Evolutionary conservation across 345 rosid genomes (phyloP), one percentile per base, ranked within the genome.

Genomic region (Euphorbia peplus): DNA sequence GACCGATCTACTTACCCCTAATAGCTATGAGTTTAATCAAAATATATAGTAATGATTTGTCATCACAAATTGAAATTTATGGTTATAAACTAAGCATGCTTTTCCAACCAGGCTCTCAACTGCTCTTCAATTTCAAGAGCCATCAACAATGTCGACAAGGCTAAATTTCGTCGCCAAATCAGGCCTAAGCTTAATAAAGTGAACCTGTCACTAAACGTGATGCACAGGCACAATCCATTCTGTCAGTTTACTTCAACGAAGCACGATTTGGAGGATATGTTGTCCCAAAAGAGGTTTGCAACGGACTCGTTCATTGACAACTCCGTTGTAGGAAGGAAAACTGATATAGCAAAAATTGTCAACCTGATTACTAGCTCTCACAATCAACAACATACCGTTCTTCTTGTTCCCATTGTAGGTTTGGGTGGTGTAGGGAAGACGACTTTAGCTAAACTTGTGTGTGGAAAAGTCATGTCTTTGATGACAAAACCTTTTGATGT

Each of bases 371-470:
- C 14, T 52, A 13, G 32, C 47, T 76, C 68, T 26, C 14, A 30
- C 35, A 11, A 48, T 51, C 56, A 39, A 67, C 55, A 48, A 29
- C 52, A 42, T 22, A 24, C 21, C 19, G n/a, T n/a, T n/a, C n/a
- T n/a, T n/a, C n/a, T 62, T 37, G 21, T 63, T 60, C 14, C 66
- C 10, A 69, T 78, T 2, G 62, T 73, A 15, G 78, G 81, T 0
- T 73, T 73, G 71, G 47, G 57, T 0, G 75, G 81, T 7, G 18
- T 78, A 21, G 81, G 81, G 6, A 78, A 78, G 61, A 65, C 81
- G 4, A 39, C 72, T 5, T 47, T 78, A 46, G 78, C 78, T 15
- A 25, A 62, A 15, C 6, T 30, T 4, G 61, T 66, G 13, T 59
- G 14, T 50, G 11, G 71, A 16, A 55, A 35, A 21, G 61, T n/a